Conservation (phyloP, 2,329 filamentous ascomycete genomes). For the Curvularia sp. region DNA sequence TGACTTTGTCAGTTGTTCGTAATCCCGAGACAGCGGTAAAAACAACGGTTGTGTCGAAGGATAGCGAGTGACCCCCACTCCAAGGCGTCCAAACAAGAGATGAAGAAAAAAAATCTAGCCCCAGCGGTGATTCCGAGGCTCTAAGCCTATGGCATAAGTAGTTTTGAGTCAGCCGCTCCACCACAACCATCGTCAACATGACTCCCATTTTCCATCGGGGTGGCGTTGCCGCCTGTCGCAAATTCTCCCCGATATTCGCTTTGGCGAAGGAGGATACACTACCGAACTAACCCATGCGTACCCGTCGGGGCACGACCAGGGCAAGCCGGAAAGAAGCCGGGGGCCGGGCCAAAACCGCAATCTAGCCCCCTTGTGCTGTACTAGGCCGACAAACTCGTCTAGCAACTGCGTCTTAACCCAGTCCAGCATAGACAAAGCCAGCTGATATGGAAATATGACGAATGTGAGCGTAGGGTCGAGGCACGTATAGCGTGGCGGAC, state of each 20-base stretch:
- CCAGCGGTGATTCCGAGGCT: not conserved
- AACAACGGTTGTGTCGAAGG: constrained; percentile 5
- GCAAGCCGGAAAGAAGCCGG: not conserved
- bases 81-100: not conserved
- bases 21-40: constrained; percentile 9
- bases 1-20: constrained; percentile 5
- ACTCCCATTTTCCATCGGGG: constrained; percentile 5
- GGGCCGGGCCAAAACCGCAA: constrained; percentile 1
- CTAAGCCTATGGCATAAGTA: constrained; percentile 2
- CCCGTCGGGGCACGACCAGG: constrained; percentile 8
- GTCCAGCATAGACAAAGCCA: not conserved
- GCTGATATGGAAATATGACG: constrained; percentile 12
- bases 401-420: constrained; percentile 5
- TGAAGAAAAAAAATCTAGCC: not conserved
- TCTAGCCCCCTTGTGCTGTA: constrained; percentile 8
- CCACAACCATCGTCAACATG: constrained; percentile 5
- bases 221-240: constrained; percentile 3
- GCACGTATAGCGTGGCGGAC: constrained; percentile 8
- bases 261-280: not conserved
- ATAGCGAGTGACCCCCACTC: constrained; percentile 4
- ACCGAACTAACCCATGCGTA: constrained; percentile 3
- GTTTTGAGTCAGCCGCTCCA: constrained; percentile 18
- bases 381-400: constrained; percentile 11
- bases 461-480: constrained; percentile 6
- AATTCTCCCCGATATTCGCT: constrained; percentile 6